Evolutionary conservation across 2,329 filamentous ascomycete genomes (phyloP), one percentile per base, ranked within the genome.

Genomic region (Phaeoacremonium minimum): DNA sequence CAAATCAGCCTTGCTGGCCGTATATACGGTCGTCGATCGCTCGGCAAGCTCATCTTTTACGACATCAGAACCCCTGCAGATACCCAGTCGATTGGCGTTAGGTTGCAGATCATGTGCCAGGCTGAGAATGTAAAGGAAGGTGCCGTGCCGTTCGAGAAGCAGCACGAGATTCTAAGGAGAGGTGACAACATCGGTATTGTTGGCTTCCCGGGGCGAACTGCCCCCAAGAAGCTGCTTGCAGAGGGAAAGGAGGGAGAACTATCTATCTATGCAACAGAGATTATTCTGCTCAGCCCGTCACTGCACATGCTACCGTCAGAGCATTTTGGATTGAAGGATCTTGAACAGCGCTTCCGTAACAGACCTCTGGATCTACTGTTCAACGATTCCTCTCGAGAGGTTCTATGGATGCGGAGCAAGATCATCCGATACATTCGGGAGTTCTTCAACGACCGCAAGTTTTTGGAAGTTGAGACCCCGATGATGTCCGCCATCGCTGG

Each of bases 401-500:
- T 90, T 40, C 86, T 97, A 62, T 75, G 88, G 53, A 89, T 86
- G 28, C 80, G 93, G 37, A 80, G 87, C 54, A 89, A 87, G 76
- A 90, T 97, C 55, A 80, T 95, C 57, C 81, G 78, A 43, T 96
- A 88, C 58, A 85, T 98, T 48, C 87, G 93, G 49, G 77, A 79
- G 52, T 98, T 84, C 73, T 87, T 98, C 50, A 87, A 96, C 53
- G 77, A 83, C 49, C 77, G 84, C 36, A 87, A 91, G 52, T 98
- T 98, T 62, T 73, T 89, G 38, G 90, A 96, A 61, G 90, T 97
- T 17, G 88, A 97, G 67, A 98, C 93, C 1, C 91, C 93, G 5
- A 96, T 97, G 80, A 90, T 98, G 77, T 94, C 95, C 60, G 79
- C 86, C 53, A 95, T 95, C 57, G 89, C 93, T 18, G 94, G 93